Percentiles rank a stretch among this genome's conserved stretches.
Evolutionary conservation across 139 green algal genomes (phyloP).

Genomic region (Chlorella vulgaris): DNA sequence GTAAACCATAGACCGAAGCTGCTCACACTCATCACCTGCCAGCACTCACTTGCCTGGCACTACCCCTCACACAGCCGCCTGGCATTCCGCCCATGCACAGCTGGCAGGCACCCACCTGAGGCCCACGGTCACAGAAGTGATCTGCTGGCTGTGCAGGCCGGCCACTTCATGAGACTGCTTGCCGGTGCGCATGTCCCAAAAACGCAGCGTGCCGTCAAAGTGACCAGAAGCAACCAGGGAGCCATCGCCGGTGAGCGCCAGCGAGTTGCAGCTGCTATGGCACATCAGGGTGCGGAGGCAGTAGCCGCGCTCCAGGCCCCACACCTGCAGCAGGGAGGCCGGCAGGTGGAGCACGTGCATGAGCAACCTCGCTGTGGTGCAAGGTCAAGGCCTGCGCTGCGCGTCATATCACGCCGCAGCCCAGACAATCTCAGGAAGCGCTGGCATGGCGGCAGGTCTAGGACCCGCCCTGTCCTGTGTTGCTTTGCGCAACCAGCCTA

Average conservation of each 20-base stretch:
- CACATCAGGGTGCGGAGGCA: slow-evolving; percentile 56
- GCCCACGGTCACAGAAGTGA: slow-evolving; percentile 32
- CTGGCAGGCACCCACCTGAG: background rate
- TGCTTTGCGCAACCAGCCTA: no score
- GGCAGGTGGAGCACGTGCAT: background rate
- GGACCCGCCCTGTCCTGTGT: no score
- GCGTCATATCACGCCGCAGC: background rate
- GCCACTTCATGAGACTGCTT: slow-evolving; percentile 42
- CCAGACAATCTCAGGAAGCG: no score
- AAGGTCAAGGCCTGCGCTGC: background rate
- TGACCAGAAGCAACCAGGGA: slow-evolving; percentile 59
- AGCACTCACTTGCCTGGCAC: background rate
- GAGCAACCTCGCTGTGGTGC: no score
- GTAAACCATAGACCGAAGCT: background rate
- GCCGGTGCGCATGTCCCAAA: slow-evolving; percentile 69
- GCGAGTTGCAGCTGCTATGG: slow-evolving; percentile 60
- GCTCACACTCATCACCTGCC: background rate
- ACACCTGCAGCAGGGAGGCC: slow-evolving; percentile 48
- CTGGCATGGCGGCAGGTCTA: no score
- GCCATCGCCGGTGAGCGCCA: slow-evolving; percentile 56
- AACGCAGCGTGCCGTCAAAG: slow-evolving; percentile 71
- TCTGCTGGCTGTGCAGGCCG: slow-evolving; percentile 48
- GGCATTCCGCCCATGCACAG: background rate
- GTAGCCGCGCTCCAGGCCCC: slow-evolving; percentile 69
- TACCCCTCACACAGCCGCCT: background rate